Evolutionary conservation across 495 filamentous ascomycete species (phyloP).

Genomic region (Wilcoxina mikolae): DNA sequence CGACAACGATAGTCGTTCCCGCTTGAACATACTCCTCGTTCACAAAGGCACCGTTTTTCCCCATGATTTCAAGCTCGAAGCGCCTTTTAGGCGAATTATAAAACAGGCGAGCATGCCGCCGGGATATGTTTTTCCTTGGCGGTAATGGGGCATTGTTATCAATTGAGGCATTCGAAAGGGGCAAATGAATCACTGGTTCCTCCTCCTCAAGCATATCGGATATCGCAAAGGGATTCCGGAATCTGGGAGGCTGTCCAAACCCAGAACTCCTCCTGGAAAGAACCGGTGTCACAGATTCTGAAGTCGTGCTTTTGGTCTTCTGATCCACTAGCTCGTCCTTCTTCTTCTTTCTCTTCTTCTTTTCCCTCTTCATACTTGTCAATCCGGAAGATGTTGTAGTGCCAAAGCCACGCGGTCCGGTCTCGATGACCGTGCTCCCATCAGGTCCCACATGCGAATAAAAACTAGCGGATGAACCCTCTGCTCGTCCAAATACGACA

Average conservation of each 20-base stretch:
- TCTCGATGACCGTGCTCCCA: slow-evolving; percentile 24
- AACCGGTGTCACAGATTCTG: slow-evolving; percentile 4
- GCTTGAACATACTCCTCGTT: slow-evolving; percentile 44
- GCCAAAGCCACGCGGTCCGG: slow-evolving; percentile 15
- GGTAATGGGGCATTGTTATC: slow-evolving; percentile 5
- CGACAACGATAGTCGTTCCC: slow-evolving; percentile 23
- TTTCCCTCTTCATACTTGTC: slow-evolving; percentile 14
- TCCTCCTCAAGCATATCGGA: slow-evolving; percentile 8
- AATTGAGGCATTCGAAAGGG: slow-evolving; percentile 6
- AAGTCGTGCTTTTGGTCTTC: slow-evolving; percentile 12
- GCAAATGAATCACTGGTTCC: slow-evolving; percentile 24
- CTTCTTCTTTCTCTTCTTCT: slow-evolving; percentile 28
- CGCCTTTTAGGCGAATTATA: slow-evolving; percentile 60
- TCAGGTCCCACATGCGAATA: slow-evolving; percentile 22
- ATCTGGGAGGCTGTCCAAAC: neutral
- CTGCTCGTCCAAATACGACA: slow-evolving; percentile 25
- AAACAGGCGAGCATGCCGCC: slow-evolving; percentile 67
- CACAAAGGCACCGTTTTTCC: slow-evolving; percentile 73
- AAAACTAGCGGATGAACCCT: slow-evolving; percentile 15
- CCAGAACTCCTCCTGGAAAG: neutral
- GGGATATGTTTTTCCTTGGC: slow-evolving; percentile 54
- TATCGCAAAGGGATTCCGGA: slow-evolving; percentile 13
- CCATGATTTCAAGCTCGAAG: slow-evolving; percentile 69
- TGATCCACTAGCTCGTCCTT: slow-evolving; percentile 7
- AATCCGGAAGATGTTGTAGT: slow-evolving; percentile 18